Percentiles rank a stretch among this genome's conserved stretches.
phyloP scores from a whole-genome alignment of 805 yeast genomes.

The Kodamaea hsintzibuensis region DNA sequence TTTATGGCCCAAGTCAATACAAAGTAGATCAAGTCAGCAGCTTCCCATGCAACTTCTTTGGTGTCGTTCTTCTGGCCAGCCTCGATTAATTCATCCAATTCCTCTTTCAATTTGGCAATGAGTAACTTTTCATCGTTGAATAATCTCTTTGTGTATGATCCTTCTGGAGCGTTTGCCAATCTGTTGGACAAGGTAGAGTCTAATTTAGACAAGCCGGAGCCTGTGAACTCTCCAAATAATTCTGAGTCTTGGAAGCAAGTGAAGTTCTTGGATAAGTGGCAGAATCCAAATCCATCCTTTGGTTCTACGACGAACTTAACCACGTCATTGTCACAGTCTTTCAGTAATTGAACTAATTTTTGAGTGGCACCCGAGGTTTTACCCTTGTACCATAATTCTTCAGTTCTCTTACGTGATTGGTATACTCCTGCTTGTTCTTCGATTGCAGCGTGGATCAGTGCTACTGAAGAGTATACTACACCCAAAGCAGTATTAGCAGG shows the following conservation, averaged over 20 bases:
- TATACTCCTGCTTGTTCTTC: constrained; percentile 85
- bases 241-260: constrained; percentile 70
- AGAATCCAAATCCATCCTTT: constrained; percentile 78
- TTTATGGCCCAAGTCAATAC: constrained; percentile 56
- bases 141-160: constrained; percentile 91
- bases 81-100: constrained; percentile 92
- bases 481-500: constrained; percentile 61
- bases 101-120: constrained; percentile 88
- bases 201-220: constrained; percentile 65
- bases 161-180: constrained; percentile 71
- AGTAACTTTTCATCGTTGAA: constrained; percentile 76
- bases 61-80: constrained; percentile 49
- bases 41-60: constrained; percentile 86
- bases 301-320: constrained; percentile 85
- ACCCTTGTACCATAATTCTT: constrained; percentile 96
- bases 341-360: constrained; percentile 59
- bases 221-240: constrained; percentile 45
- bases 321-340: constrained; percentile 93
- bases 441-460: constrained; percentile 80
- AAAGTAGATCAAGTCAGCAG: constrained; percentile 80
- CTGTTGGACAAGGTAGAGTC: constrained; percentile 69
- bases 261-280: constrained; percentile 73
- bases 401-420: constrained; percentile 74
- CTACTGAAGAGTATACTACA: constrained; percentile 83
- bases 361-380: constrained; percentile 97